phyloP scores from a whole-genome alignment of 345 rosid species.

The Geranium rotundifolium region DNA sequence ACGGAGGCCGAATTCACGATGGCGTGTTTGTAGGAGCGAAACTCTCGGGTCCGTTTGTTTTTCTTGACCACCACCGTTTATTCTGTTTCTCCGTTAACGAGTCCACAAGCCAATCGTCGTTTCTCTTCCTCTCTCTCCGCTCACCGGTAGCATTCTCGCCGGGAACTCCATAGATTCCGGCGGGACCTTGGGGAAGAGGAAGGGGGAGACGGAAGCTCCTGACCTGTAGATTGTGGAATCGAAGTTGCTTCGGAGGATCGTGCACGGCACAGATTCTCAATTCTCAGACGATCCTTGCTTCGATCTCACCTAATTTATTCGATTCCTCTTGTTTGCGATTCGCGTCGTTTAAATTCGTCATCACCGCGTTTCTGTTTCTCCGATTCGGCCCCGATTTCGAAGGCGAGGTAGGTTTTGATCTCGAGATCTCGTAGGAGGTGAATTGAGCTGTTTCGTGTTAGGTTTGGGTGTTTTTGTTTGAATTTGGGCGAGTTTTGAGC shows the following conservation, averaged over 20 bases:
- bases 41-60: constrained; percentile 9
- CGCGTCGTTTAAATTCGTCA: constrained; percentile 14
- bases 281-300: constrained; percentile 32
- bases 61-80: background rate
- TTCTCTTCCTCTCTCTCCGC: constrained; percentile 19
- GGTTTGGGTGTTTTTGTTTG: too few relatives aligned
- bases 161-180: constrained; percentile 25
- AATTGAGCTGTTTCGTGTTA: too few relatives aligned
- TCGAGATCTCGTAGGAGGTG: background rate
- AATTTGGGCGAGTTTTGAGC: too few relatives aligned
- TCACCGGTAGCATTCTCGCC: constrained; percentile 27
- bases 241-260: constrained; percentile 14
- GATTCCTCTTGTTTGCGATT: constrained; percentile 10
- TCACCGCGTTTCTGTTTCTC: constrained; percentile 6
- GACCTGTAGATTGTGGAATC: constrained; percentile 1
- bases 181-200: background rate
- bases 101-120: background rate
- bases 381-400: background rate
- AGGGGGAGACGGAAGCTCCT: background rate
- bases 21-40: constrained; percentile 20
- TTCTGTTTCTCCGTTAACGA: background rate
- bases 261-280: constrained; percentile 37
- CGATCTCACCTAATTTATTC: constrained; percentile 46
- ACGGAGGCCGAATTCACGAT: constrained; percentile 9
- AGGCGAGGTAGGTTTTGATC: constrained; percentile 3